These are phyloP conservation scores for Coccomyxa sp. DNA, from an alignment of 139 green algal genomes.

Conservation along the genomic window DNA sequence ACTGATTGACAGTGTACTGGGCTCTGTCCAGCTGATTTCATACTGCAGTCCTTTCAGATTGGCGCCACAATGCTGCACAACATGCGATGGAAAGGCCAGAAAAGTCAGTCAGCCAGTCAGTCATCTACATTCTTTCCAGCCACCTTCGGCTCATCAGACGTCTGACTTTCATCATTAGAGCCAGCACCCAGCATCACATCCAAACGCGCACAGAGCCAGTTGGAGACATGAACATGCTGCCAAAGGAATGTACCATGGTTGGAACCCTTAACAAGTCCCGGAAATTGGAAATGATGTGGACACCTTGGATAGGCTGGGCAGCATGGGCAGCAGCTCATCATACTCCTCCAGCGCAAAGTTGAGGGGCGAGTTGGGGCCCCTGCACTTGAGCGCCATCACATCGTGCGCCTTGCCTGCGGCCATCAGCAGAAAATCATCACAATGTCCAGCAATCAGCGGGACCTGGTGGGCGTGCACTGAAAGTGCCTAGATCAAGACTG, in stretches of 20 bases:
- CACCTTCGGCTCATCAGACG: background rate
- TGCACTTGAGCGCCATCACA: slow-evolving; percentile 35
- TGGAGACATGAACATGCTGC: background rate
- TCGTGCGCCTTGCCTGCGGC: slow-evolving; percentile 30
- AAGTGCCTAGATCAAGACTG: background rate
- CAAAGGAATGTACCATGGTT: background rate
- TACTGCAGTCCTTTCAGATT: too few species aligned
- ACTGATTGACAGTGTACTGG: too few species aligned
- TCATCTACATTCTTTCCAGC: background rate
- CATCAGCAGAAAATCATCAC: background rate
- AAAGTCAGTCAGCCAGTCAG: too few species aligned
- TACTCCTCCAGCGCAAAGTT: slow-evolving; percentile 27
- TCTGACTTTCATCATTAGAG: background rate
- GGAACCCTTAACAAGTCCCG: too few species aligned
- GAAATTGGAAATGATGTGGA: background rate
- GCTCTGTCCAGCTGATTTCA: too few species aligned
- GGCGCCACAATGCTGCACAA: too few species aligned
- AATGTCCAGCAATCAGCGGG: background rate
- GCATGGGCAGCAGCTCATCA: slow-evolving; percentile 4
- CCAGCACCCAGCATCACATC: background rate
- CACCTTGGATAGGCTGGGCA: slow-evolving; percentile 1
- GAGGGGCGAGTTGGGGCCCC: slow-evolving; percentile 10
- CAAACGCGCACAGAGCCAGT: background rate
- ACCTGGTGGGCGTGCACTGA: background rate
- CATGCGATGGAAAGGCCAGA: too few species aligned